These are phyloP conservation scores for Aspergillus jensenii DNA, from an alignment of 2,329 filamentous ascomycete species.

Conservation along the genomic window DNA sequence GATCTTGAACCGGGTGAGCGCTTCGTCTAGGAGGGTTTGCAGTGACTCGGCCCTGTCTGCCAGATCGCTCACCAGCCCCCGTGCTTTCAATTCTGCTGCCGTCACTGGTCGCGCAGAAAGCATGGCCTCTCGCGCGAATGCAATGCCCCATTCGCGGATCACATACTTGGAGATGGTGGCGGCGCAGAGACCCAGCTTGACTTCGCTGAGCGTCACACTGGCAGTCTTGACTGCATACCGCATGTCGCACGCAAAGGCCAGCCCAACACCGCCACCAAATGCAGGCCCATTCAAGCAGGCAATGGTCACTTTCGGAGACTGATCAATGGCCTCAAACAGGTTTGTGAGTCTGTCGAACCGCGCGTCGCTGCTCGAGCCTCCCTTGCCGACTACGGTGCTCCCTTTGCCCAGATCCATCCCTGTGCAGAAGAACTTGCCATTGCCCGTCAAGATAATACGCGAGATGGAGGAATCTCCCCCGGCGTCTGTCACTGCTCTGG, in stretches of 20 bases:
- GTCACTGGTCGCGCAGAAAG: slow-evolving; percentile 34
- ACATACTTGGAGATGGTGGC: slow-evolving; percentile 20
- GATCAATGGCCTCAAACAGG: slow-evolving; percentile 42
- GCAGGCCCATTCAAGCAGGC: slow-evolving; percentile 44
- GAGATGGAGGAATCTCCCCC: slow-evolving; percentile 27
- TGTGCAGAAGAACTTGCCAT: slow-evolving; percentile 44
- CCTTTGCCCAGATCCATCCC: slow-evolving; percentile 39
- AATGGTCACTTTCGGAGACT: slow-evolving; percentile 43
- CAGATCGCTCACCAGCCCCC: slow-evolving; percentile 25
- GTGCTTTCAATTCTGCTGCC: slow-evolving; percentile 24
- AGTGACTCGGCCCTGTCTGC: slow-evolving; percentile 10
- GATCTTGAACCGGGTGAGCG: background rate
- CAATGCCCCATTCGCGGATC: slow-evolving; percentile 27
- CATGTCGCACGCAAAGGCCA: slow-evolving; percentile 46
- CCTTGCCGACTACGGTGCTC: slow-evolving; percentile 23
- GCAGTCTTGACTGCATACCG: slow-evolving; percentile 22
- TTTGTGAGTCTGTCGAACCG: slow-evolving; percentile 22
- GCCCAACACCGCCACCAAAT: slow-evolving; percentile 46
- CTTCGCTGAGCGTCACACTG: slow-evolving; percentile 39
- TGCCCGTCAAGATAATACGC: slow-evolving; percentile 38
- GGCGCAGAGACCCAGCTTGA: slow-evolving; percentile 25
- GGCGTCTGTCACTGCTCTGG: slow-evolving; percentile 24
- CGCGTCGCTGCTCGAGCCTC: slow-evolving; percentile 16
- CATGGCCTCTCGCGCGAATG: slow-evolving; percentile 41
- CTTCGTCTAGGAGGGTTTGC: background rate